phyloP scores from a whole-genome alignment of 768 basidiomycete genomes.

The Tephrocybe sp. region DNA sequence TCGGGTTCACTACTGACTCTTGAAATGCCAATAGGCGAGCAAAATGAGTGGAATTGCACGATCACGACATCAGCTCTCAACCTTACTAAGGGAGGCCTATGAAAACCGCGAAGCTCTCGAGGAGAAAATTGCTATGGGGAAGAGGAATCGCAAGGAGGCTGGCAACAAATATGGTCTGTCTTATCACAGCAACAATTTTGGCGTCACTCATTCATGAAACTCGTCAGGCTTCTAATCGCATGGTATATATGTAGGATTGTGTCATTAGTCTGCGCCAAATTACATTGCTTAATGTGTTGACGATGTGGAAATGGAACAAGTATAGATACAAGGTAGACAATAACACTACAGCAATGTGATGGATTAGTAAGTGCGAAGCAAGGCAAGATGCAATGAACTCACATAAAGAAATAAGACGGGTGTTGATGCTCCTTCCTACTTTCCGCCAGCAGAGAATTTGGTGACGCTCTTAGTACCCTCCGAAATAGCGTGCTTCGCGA shows the following conservation, averaged over 20 bases:
- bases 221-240: constrained; percentile 12
- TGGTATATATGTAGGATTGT: constrained; percentile 1
- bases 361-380: neutral
- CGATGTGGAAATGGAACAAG: constrained; percentile 1
- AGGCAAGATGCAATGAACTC: neutral
- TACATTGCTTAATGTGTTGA: neutral
- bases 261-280: constrained; percentile 1
- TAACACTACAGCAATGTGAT: neutral
- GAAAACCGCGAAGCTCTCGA: constrained; percentile 80
- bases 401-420: neutral
- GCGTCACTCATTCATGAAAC: neutral
- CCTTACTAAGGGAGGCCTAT: constrained; percentile 80
- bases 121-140: constrained; percentile 79
- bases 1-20: neutral
- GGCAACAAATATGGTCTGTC: constrained; percentile 86
- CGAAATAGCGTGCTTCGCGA: constrained; percentile 86
- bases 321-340: constrained; percentile 1
- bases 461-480: constrained; percentile 45
- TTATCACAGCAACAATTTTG: neutral
- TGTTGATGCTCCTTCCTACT: constrained; percentile 23
- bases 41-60: constrained; percentile 69
- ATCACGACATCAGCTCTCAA: constrained; percentile 75
- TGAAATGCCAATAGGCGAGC: constrained; percentile 55
- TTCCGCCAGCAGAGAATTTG: constrained; percentile 55
- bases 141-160: constrained; percentile 82